Evolutionary conservation across 805 yeast genomes (phyloP).

Genomic region (Jamesozyma gamospora): DNA sequence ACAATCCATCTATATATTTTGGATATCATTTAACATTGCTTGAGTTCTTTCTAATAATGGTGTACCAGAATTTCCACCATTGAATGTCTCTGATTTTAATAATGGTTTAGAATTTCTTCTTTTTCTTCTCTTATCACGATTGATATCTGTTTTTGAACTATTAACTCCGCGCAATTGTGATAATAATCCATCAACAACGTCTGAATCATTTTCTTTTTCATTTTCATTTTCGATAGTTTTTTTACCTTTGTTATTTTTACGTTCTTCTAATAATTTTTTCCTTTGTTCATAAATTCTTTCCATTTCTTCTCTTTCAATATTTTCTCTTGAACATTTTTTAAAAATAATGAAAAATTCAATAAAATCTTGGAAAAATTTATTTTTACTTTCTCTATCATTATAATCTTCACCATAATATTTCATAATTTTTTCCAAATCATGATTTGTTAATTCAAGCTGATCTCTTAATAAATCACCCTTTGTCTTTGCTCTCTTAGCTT

Average conservation of each 20-base stretch:
- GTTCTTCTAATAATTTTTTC: constrained; percentile 37
- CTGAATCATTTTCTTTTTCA: constrained; percentile 7
- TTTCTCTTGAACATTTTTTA: constrained; percentile 55
- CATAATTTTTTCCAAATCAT: constrained; percentile 51
- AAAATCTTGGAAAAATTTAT: constrained; percentile 53
- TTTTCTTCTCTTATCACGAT: constrained; percentile 11
- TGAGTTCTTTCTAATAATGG: constrained; percentile 21
- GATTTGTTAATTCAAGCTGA: constrained; percentile 42
- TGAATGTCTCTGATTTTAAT: neutral
- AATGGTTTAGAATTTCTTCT: constrained; percentile 12
- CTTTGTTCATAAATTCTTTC: constrained; percentile 54
- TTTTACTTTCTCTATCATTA: constrained; percentile 40
- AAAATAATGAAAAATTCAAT: constrained; percentile 50
- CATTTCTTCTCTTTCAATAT: constrained; percentile 59
- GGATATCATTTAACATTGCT: constrained; percentile 21
- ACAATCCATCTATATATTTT: constrained; percentile 23
- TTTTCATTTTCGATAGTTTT: constrained; percentile 1
- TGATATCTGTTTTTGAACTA: neutral
- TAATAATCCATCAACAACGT: constrained; percentile 21
- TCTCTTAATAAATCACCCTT: constrained; percentile 41
- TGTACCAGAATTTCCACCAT: neutral
- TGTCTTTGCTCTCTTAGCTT: constrained; percentile 44
- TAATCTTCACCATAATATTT: constrained; percentile 64
- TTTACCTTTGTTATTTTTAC: neutral
- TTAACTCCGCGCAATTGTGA: constrained; percentile 21